Conservation (phyloP, 371 early-diverging fungal genomes). For the Mortierella sp. region DNA sequence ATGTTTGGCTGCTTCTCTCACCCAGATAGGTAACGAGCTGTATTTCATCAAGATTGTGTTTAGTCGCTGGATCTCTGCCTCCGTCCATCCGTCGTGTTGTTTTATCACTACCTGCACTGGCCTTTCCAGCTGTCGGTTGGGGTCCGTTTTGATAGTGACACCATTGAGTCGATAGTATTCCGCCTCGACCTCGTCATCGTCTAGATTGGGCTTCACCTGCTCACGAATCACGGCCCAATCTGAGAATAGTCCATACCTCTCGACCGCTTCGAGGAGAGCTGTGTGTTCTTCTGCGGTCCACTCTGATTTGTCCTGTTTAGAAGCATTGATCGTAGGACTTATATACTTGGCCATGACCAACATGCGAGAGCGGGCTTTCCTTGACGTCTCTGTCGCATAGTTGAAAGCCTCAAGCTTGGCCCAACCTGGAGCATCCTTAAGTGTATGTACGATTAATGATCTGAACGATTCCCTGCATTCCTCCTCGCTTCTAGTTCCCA, state of each 20-base stretch:
- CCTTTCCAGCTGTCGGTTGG: background rate
- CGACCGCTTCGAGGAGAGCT: constrained; percentile 38
- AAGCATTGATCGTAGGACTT: background rate
- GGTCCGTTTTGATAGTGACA: constrained; percentile 7
- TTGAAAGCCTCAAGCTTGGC: constrained; percentile 31
- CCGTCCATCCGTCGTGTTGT: constrained; percentile 37
- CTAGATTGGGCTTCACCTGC: constrained; percentile 35
- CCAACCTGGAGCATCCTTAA: constrained; percentile 46
- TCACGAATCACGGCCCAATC: constrained; percentile 36
- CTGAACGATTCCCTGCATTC: constrained; percentile 21
- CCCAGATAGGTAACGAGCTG: constrained; percentile 25
- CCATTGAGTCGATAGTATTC: constrained; percentile 49
- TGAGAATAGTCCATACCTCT: constrained; percentile 43
- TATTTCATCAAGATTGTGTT: constrained; percentile 42
- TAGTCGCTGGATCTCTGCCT: constrained; percentile 18
- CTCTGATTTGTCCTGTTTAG: background rate
- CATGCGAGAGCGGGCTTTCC: constrained; percentile 15
- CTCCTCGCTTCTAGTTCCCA: background rate
- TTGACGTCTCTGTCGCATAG: constrained; percentile 21
- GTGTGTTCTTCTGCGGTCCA: constrained; percentile 44
- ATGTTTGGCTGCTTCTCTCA: constrained; percentile 11
- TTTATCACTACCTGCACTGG: too few relatives aligned
- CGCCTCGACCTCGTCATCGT: constrained; percentile 32
- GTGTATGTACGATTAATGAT: constrained; percentile 16
- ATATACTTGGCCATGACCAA: background rate